Evolutionary conservation across 2,329 filamentous ascomycete genomes (phyloP).

Genomic region (Claviceps digitariae): DNA sequence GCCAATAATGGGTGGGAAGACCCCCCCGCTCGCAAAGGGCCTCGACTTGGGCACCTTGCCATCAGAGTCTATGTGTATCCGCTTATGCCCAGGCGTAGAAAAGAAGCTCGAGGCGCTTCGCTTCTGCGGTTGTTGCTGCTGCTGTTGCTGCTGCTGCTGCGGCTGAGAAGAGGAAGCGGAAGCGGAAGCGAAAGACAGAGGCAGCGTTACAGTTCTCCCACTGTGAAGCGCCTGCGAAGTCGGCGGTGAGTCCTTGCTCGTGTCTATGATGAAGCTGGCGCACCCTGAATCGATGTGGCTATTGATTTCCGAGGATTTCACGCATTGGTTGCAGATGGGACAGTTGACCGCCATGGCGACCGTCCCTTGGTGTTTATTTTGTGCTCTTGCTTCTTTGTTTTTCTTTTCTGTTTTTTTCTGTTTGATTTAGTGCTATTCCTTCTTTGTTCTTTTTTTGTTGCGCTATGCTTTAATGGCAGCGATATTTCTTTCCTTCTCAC

Average conservation of each 20-base stretch:
- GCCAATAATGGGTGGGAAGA: slow-evolving; percentile 18
- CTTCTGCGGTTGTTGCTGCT: slow-evolving; percentile 28
- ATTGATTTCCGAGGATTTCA: slow-evolving; percentile 69
- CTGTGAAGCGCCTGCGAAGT: slow-evolving; percentile 10
- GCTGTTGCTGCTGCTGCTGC: slow-evolving; percentile 16
- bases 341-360: slow-evolving; percentile 47
- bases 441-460: background rate
- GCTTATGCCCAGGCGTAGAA: slow-evolving; percentile 45
- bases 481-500: too few species aligned
- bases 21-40: slow-evolving; percentile 21
- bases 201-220: slow-evolving; percentile 2
- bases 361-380: background rate
- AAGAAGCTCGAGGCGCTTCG: slow-evolving; percentile 46
- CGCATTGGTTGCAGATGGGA: slow-evolving; percentile 65
- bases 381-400: background rate
- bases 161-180: slow-evolving; percentile 24
- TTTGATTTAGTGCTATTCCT: background rate
- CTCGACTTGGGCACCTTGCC: slow-evolving; percentile 19
- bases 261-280: slow-evolving; percentile 48
- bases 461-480: too few species aligned
- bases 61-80: slow-evolving; percentile 19
- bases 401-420: background rate
- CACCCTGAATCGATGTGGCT: slow-evolving; percentile 81
- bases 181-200: background rate
- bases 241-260: slow-evolving; percentile 18